These are phyloP conservation scores for Ensete ventricosum DNA, from an alignment of 176 grass and related monocot genomes.

Conservation along the genomic window DNA sequence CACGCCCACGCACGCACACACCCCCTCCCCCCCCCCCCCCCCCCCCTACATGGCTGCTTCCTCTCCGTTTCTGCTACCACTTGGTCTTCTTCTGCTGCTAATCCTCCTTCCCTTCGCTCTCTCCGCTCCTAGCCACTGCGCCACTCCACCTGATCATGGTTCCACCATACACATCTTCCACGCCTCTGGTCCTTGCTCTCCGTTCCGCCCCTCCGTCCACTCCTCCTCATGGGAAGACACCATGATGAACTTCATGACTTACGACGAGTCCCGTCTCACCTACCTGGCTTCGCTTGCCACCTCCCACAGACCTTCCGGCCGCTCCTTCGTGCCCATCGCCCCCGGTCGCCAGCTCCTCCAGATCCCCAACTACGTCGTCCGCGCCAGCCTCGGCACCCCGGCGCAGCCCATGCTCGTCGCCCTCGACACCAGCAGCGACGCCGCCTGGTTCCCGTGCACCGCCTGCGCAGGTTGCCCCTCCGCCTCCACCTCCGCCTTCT, in stretches of 20 bases:
- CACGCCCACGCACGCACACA: no score
- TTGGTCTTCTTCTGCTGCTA: no score
- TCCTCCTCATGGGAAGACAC: slow-evolving; percentile 37
- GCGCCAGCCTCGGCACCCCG: slow-evolving; percentile 56
- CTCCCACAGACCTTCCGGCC: slow-evolving; percentile 2
- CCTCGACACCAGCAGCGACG: slow-evolving; percentile 81
- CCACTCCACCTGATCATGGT: slow-evolving; percentile 25
- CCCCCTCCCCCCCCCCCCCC: no score
- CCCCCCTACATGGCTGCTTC: no score
- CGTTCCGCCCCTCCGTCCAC: not conserved
- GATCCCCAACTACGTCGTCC: slow-evolving; percentile 74
- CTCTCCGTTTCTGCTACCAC: no score
- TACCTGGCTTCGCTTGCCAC: slow-evolving; percentile 36
- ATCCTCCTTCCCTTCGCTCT: no score
- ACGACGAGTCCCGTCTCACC: slow-evolving; percentile 35
- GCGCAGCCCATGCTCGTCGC: slow-evolving; percentile 64
- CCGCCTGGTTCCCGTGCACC: slow-evolving; percentile 71
- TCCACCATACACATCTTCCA: slow-evolving; percentile 43
- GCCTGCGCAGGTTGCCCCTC: slow-evolving; percentile 42
- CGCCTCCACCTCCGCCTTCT: slow-evolving; percentile 36
- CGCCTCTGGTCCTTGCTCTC: slow-evolving; percentile 31
- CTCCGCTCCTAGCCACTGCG: slow-evolving; percentile 14
- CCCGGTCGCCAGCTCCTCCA: slow-evolving; percentile 70
- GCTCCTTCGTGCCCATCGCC: slow-evolving; percentile 61
- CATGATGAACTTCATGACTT: slow-evolving; percentile 28